Evolutionary conservation across 805 yeast genomes (phyloP).

Genomic region (Candida piceae): DNA sequence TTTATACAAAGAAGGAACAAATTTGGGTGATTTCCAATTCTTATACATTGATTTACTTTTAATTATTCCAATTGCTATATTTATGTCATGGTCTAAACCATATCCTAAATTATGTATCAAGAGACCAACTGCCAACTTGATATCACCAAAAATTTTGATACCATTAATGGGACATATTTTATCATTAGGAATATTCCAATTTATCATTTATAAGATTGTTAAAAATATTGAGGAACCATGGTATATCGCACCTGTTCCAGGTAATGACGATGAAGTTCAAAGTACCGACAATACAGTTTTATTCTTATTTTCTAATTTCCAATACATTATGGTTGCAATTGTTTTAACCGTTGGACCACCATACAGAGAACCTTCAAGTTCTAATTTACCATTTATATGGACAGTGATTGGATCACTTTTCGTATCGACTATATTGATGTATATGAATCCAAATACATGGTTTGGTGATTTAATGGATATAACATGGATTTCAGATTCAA

Average conservation of each 20-base stretch:
- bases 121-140: constrained; percentile 91
- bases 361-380: constrained; percentile 68
- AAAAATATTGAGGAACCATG: constrained; percentile 48
- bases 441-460: constrained; percentile 43
- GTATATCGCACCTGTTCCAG: constrained; percentile 79
- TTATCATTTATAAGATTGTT: constrained; percentile 58
- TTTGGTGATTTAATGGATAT: constrained; percentile 73
- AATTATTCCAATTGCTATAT: constrained; percentile 90
- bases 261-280: constrained; percentile 74
- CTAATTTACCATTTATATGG: constrained; percentile 65
- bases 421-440: constrained; percentile 52
- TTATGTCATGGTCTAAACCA: constrained; percentile 97
- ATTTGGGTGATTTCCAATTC: constrained; percentile 95
- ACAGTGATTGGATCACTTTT: constrained; percentile 50
- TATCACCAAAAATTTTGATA: constrained; percentile 79
- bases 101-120: constrained; percentile 53
- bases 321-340: constrained; percentile 79
- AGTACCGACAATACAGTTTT: constrained; percentile 87
- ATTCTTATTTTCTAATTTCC: constrained; percentile 78
- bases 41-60: constrained; percentile 86
- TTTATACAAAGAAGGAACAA: constrained; percentile 81
- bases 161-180: constrained; percentile 80
- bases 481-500: constrained; percentile 48
- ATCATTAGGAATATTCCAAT: constrained; percentile 59
- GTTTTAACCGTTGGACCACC: constrained; percentile 93